Conservation (phyloP, 2,329 filamentous ascomycete species). For the Phialemonium atrogriseum region DNA sequence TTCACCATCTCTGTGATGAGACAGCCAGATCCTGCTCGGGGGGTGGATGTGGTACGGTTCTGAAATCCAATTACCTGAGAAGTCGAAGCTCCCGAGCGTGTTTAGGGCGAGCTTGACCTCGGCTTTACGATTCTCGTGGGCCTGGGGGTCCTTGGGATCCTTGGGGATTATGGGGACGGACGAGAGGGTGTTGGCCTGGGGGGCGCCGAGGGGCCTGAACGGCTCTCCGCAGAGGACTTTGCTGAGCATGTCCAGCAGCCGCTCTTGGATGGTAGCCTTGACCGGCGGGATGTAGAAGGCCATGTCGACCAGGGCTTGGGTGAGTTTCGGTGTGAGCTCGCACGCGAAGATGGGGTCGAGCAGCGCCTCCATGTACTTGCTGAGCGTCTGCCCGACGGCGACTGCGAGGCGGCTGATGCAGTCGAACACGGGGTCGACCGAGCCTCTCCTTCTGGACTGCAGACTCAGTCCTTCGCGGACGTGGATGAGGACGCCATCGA, state of each 20-base stretch:
- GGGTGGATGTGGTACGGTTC: neutral
- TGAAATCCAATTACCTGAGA: conserved; percentile 43
- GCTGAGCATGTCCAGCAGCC: conserved; percentile 89
- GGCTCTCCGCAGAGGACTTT: conserved; percentile 86
- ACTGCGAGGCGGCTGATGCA: conserved; percentile 96
- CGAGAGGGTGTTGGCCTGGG: conserved; percentile 69
- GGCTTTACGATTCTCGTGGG: conserved; percentile 70
- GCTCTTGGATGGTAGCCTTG: conserved; percentile 86
- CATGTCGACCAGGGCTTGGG: conserved; percentile 95
- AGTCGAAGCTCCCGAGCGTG: conserved; percentile 97
- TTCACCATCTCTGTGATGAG: conserved; percentile 1
- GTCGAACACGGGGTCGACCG: conserved; percentile 79
- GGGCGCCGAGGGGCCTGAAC: conserved; percentile 87
- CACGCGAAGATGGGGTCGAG: conserved; percentile 96
- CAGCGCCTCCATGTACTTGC: conserved; percentile 95
- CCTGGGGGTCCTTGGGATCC: conserved; percentile 75
- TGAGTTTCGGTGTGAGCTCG: conserved; percentile 86
- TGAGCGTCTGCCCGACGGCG: conserved; percentile 90
- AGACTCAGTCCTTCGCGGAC: conserved; percentile 84
- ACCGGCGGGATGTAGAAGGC: conserved; percentile 97
- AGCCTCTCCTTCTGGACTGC: conserved; percentile 59
- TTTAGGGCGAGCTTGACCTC: conserved; percentile 91
- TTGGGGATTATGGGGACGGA: conserved; percentile 77
- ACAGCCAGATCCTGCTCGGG: neutral
- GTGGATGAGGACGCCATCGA: conserved; percentile 88